A percentile compares a stretch with the other conserved stretches of the same genome.
Evolutionary conservation across 805 yeast genomes (phyloP).

Genomic region (Ogataea paraovalis): DNA sequence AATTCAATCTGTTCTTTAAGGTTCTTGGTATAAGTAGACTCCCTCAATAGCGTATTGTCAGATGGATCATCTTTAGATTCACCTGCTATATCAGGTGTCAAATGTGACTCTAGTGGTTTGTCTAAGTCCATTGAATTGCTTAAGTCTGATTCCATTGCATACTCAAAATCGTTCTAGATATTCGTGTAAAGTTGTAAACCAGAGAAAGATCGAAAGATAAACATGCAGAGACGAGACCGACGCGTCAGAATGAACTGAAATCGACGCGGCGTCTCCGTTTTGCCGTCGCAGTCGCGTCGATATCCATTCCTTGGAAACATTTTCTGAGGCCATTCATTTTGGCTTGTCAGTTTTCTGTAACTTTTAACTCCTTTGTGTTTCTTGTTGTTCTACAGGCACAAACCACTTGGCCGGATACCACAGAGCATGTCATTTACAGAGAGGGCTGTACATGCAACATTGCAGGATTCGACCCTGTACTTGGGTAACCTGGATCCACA

Average conservation of each 20-base stretch:
- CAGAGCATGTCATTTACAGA: background rate
- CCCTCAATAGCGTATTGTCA: background rate
- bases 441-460: conserved; percentile 20
- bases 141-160: background rate
- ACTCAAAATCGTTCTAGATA: no score
- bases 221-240: background rate
- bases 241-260: background rate
- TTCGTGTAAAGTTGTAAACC: no score
- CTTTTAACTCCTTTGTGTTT: no score
- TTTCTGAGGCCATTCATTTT: no score
- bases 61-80: background rate
- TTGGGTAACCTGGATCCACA: conserved; percentile 79
- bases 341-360: no score
- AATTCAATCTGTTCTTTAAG: conserved; percentile 20
- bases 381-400: no score
- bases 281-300: background rate
- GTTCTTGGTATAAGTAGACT: conserved; percentile 16
- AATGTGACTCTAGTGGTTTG: no score
- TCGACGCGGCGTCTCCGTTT: background rate
- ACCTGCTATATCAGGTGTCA: no score
- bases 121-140: background rate
- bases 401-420: background rate
- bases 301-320: no score
- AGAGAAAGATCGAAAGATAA: background rate
- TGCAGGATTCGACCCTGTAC: conserved; percentile 60